Evolutionary conservation across 2,329 filamentous ascomycete genomes (phyloP).

Genomic region (Neonectria neomacrospora): DNA sequence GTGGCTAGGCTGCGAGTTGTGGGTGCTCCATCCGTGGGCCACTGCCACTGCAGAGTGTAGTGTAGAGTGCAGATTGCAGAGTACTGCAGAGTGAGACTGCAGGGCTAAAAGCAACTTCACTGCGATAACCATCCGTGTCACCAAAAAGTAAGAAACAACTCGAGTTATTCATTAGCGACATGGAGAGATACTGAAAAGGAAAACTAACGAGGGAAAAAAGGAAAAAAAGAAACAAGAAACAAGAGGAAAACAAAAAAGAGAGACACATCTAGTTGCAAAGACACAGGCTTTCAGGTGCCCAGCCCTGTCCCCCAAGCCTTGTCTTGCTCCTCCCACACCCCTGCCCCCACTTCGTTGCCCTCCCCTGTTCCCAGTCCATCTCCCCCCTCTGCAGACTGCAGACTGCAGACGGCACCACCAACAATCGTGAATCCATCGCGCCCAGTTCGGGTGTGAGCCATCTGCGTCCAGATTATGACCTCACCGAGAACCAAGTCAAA

Average conservation of each 20-base stretch:
- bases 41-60: too few species aligned
- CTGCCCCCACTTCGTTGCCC: conserved; percentile 24
- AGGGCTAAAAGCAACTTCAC: conserved; percentile 41
- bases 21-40: neutral
- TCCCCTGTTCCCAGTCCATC: conserved; percentile 15
- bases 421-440: conserved; percentile 24
- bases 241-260: conserved; percentile 10
- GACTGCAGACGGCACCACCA: conserved; percentile 12
- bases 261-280: conserved; percentile 24
- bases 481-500: conserved; percentile 16
- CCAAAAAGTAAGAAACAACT: conserved; percentile 11
- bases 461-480: conserved; percentile 8
- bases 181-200: conserved; percentile 12
- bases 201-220: conserved; percentile 1
- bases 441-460: conserved; percentile 24
- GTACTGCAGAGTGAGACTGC: conserved; percentile 3
- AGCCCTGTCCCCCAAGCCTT: conserved; percentile 16
- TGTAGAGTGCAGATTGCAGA: too few species aligned
- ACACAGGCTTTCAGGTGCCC: conserved; percentile 26
- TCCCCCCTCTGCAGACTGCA: conserved; percentile 7
- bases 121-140: conserved; percentile 12
- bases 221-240: conserved; percentile 11
- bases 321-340: conserved; percentile 22
- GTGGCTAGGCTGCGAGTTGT: conserved; percentile 36
- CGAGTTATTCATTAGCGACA: conserved; percentile 19